A percentile compares a stretch with the other conserved stretches of the same genome.
These are phyloP conservation scores for Capsella rubella DNA, from an alignment of 441 rosid species.

Conservation along the genomic window DNA sequence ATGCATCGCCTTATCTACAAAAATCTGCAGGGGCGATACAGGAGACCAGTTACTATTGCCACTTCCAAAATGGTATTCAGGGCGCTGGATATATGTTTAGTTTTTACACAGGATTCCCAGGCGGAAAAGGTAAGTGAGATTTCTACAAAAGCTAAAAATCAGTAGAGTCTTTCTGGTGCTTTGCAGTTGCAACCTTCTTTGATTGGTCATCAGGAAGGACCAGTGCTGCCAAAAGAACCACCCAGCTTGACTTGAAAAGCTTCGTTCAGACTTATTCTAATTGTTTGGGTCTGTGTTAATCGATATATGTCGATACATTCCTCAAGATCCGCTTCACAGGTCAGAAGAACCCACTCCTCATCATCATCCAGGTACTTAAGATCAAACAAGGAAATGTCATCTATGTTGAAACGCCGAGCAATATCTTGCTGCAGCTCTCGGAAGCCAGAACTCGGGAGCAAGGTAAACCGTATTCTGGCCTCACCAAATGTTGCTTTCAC, in stretches of 20 bases:
- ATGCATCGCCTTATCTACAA: slow-evolving; percentile 24
- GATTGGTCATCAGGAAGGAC: slow-evolving; percentile 30
- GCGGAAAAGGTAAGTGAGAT: slow-evolving; percentile 25
- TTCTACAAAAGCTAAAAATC: slow-evolving; percentile 26
- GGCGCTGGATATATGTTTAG: slow-evolving; percentile 25
- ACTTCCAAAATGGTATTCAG: slow-evolving; percentile 30
- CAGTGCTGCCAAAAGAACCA: slow-evolving; percentile 47
- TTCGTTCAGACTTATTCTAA: slow-evolving; percentile 64
- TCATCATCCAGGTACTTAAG: slow-evolving; percentile 94
- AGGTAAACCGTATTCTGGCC: slow-evolving; percentile 69
- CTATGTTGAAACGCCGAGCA: slow-evolving; percentile 65
- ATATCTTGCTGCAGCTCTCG: slow-evolving; percentile 72
- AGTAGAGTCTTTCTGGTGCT: slow-evolving; percentile 21
- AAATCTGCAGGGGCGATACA: slow-evolving; percentile 28
- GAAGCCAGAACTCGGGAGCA: slow-evolving; percentile 63
- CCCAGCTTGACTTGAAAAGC: slow-evolving; percentile 48
- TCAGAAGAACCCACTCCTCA: slow-evolving; percentile 88
- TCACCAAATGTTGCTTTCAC: slow-evolving; percentile 71
- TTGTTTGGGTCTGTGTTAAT: slow-evolving; percentile 55
- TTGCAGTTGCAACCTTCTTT: slow-evolving; percentile 25
- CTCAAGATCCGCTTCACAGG: slow-evolving; percentile 92
- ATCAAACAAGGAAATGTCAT: slow-evolving; percentile 53
- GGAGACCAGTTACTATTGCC: slow-evolving; percentile 32
- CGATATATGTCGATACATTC: slow-evolving; percentile 82
- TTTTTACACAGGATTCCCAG: background rate